Evolutionary conservation across 306 rosid genomes (phyloP), one percentile per base, ranked within the genome.

Genomic region (Fragaria vesca): DNA sequence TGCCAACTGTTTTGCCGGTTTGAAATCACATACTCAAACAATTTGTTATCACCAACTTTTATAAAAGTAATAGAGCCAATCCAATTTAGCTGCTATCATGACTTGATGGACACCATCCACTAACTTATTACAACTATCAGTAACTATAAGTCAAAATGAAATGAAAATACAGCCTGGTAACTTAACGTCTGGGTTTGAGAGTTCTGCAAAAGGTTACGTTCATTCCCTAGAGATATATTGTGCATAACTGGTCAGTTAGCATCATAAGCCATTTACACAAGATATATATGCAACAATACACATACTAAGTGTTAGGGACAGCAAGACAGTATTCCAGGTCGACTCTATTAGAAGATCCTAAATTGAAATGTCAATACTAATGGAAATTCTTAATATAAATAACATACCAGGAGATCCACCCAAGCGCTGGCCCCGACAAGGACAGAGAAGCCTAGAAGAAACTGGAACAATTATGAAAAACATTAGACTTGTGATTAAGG

Each of bases 351-450:
- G 26, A 40, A 48, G 12, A 48, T 72, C 36, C 52, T 68, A 51
- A 68, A 62, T n/a, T 50, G 43, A 76, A 51, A 55, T 43, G 62
- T 26, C 68, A 66, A 71, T 74, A 26, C 46, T 32, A 26, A 82
- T 50, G 50, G 21, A 48, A 66, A 69, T 28, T 75, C 73, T 30
- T 21, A 2, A 75, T 51, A 12, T 1, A 40, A 57, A 77, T 42
- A 61, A 76, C 93, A 66, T 57, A 95, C 99, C 97, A 95, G 84
- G 68, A 95, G 83, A 86, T 95, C 99, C 76, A 95, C 99, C 94
- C 97, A 95, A 28, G 97, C 96, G 78, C 99, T 92, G 45, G 99
- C 97, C 72, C 99, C 99, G 62, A 95, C 99, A 76, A 95, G 93
- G 21, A 95, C 88, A 54, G 99, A 95, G 87, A 95, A 92, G 48